phyloP scores from a whole-genome alignment of 164 flowering plant species.

The Saururus chinensis region DNA sequence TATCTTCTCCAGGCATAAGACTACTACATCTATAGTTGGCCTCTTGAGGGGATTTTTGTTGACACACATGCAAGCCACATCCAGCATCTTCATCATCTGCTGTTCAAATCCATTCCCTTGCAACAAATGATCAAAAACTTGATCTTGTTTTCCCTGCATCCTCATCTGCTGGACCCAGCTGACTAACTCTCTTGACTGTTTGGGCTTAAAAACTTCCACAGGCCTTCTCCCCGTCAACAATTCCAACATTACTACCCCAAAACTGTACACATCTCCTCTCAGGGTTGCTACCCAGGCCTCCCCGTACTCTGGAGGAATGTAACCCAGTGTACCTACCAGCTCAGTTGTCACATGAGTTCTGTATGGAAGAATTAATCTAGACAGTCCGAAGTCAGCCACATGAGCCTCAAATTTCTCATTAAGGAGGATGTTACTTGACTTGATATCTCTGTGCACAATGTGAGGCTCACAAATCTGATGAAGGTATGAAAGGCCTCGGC shows the following conservation, averaged over 20 bases:
- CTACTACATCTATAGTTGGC: constrained; percentile 9
- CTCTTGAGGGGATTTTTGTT: constrained; percentile 6
- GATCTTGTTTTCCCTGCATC: constrained; percentile 5
- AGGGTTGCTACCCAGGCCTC: constrained; percentile 12
- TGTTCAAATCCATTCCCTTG: constrained; percentile 8
- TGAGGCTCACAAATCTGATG: constrained; percentile 68
- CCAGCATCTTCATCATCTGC: constrained; percentile 4
- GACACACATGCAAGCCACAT: constrained; percentile 13
- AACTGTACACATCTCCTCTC: constrained; percentile 11
- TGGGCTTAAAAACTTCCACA: constrained; percentile 9
- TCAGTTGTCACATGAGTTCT: constrained; percentile 71
- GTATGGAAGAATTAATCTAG: constrained; percentile 61
- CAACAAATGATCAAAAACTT: constrained; percentile 5
- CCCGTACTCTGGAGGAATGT: constrained; percentile 26
- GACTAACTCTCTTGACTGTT: constrained; percentile 8
- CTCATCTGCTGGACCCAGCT: constrained; percentile 10
- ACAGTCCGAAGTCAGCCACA: constrained; percentile 34
- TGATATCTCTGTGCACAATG: constrained; percentile 71
- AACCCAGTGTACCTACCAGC: constrained; percentile 75
- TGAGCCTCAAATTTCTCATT: constrained; percentile 37
- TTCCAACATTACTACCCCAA: constrained; percentile 10
- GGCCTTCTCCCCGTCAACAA: constrained; percentile 10
- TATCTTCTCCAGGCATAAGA: constrained; percentile 1
- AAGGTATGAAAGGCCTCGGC: constrained; percentile 60
- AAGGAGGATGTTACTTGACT: constrained; percentile 25